A percentile compares a stretch with the other conserved stretches of the same genome.
Conservation (phyloP, 2,329 filamentous ascomycete species). For the Stylonectria norvegica region DNA sequence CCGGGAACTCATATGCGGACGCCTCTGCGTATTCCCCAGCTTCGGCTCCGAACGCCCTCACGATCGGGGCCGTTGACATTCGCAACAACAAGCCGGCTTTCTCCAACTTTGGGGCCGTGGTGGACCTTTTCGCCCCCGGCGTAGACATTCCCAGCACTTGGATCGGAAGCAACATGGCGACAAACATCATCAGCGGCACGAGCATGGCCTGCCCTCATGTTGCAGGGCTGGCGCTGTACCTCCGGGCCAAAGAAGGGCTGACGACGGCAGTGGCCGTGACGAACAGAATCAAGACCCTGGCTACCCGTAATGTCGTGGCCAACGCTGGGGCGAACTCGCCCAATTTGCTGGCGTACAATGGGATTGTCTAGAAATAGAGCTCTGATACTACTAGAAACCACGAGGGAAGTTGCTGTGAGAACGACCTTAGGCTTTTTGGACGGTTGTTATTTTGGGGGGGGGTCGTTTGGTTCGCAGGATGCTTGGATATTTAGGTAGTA, state of each 20-base stretch:
- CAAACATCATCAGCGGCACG: constrained; percentile 52
- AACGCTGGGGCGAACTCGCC: constrained; percentile 34
- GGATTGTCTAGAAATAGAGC: constrained; percentile 16
- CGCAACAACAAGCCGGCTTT: constrained; percentile 39
- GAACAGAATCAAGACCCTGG: constrained; percentile 39
- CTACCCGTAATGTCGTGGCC: constrained; percentile 37
- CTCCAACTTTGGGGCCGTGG: constrained; percentile 47
- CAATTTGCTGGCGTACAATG: constrained; percentile 50
- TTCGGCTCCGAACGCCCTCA: constrained; percentile 45
- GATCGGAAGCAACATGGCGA: constrained; percentile 40
- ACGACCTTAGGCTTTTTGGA: background rate
- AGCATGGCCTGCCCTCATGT: constrained; percentile 62
- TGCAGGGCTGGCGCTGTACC: constrained; percentile 56
- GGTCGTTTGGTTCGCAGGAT: background rate
- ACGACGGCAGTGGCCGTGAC: constrained; percentile 42
- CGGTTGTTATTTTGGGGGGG: background rate
- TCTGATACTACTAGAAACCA: background rate
- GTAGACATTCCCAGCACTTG: constrained; percentile 44
- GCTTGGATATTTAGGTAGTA: background rate
- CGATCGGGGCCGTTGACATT: constrained; percentile 48
- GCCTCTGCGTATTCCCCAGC: constrained; percentile 44
- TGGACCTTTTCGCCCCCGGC: constrained; percentile 54
- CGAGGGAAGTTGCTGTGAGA: background rate
- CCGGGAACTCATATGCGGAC: constrained; percentile 49
- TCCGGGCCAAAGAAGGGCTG: constrained; percentile 34